Evolutionary conservation across 176 grass and related monocot genomes (phyloP).

Genomic region (Carex kokanica): DNA sequence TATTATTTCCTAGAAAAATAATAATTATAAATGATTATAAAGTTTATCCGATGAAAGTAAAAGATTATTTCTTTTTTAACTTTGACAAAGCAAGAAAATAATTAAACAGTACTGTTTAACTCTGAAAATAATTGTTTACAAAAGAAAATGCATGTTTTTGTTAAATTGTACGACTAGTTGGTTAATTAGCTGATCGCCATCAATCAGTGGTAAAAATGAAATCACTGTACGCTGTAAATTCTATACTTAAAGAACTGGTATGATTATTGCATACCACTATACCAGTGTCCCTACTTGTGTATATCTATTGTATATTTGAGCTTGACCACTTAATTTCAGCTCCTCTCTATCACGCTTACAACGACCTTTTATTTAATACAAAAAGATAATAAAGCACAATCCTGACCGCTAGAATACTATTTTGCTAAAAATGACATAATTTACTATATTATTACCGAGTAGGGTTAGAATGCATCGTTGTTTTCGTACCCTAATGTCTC

Average conservation of each 20-base stretch:
- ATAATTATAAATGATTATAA: neutral
- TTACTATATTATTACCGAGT: no score
- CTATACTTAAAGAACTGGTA: neutral
- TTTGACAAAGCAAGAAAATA: no score
- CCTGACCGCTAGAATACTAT: neutral
- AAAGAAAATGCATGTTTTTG: neutral
- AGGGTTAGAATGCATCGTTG: no score
- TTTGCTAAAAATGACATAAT: no score
- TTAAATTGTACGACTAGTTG: neutral
- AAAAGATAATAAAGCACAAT: neutral
- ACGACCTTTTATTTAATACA: neutral
- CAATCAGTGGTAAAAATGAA: neutral
- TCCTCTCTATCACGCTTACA: neutral
- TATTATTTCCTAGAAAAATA: neutral
- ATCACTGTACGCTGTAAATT: neutral
- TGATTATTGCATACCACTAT: neutral
- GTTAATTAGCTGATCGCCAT: conserved; percentile 6
- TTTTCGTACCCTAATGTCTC: no score
- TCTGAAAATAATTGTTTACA: neutral
- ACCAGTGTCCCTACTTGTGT: neutral
- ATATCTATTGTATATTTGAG: no score
- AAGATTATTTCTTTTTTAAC: no score
- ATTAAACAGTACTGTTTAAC: neutral
- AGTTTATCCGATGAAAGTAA: neutral
- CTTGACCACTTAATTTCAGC: neutral